A percentile compares a stretch with the other conserved stretches of the same genome.
These are phyloP conservation scores for Phlyctochytrium arcticum DNA, from an alignment of 192 early-diverging fungal genomes.

Conservation along the genomic window DNA sequence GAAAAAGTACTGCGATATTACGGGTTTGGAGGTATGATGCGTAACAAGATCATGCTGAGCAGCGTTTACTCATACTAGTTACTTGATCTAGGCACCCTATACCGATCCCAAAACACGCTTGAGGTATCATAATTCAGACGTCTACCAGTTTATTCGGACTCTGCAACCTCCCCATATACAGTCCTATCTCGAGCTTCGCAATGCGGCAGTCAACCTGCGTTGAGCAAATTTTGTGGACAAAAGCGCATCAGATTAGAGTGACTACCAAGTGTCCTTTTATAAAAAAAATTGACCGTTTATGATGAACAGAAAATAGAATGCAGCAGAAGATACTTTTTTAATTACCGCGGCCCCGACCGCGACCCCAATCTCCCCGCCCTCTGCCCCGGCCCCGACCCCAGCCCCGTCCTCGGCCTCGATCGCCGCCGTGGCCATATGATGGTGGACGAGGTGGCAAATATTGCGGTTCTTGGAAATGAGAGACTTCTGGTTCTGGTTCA, in stretches of 20 bases:
- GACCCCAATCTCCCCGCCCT: background rate
- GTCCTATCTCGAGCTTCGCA: conserved; percentile 70
- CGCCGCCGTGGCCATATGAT: background rate
- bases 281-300: too few relatives aligned
- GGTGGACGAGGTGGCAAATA: background rate
- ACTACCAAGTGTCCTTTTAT: too few relatives aligned
- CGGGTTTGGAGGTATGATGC: conserved; percentile 65
- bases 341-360: background rate
- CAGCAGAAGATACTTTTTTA: too few relatives aligned
- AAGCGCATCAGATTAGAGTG: too few relatives aligned
- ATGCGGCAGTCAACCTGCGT: conserved; percentile 71
- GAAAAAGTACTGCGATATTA: conserved; percentile 91
- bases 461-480: background rate
- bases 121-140: conserved; percentile 75
- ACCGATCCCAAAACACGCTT: conserved; percentile 85
- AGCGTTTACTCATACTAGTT: too few relatives aligned
- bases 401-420: background rate
- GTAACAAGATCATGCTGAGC: background rate
- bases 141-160: conserved; percentile 70
- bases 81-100: conserved; percentile 55
- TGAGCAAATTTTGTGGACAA: conserved; percentile 13
- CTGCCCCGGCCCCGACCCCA: background rate
- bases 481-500: too few relatives aligned
- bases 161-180: conserved; percentile 76
- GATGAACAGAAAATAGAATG: too few relatives aligned